A percentile compares a stretch with the other conserved stretches of the same genome.
These are phyloP conservation scores for Pyricularia sp. DNA, from an alignment of 2,329 filamentous ascomycete genomes.

Conservation along the genomic window DNA sequence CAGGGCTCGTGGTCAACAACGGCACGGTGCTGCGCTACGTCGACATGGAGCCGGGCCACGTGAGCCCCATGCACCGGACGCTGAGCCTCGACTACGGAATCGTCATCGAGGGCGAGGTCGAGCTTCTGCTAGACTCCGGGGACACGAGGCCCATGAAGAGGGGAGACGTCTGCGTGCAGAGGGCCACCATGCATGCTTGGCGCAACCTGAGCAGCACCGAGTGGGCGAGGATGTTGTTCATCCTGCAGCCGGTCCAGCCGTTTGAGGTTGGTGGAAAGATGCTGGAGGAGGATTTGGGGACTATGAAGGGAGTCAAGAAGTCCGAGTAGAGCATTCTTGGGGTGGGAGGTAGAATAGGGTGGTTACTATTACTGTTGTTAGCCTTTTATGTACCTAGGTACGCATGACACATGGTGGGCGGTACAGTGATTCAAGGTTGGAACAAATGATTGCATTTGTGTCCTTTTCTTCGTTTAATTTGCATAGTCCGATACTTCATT, in stretches of 20 bases:
- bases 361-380: neutral
- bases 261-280: conserved; percentile 10
- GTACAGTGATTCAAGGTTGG: neutral
- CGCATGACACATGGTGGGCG: neutral
- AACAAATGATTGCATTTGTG: neutral
- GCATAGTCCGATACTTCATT: neutral
- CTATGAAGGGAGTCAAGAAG: conserved; percentile 12
- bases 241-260: conserved; percentile 19
- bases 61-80: conserved; percentile 12
- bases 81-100: conserved; percentile 22
- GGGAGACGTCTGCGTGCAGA: conserved; percentile 36
- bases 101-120: conserved; percentile 33
- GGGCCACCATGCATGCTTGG: conserved; percentile 36
- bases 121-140: conserved; percentile 33
- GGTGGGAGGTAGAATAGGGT: neutral
- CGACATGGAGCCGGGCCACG: conserved; percentile 10
- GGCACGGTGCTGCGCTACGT: conserved; percentile 12
- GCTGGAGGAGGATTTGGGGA: conserved; percentile 22
- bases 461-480: neutral
- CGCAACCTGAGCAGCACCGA: conserved; percentile 28
- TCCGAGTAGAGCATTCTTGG: neutral
- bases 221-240: conserved; percentile 35
- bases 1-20: conserved; percentile 9
- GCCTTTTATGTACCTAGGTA: neutral
- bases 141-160: conserved; percentile 27